A percentile compares a stretch with the other conserved stretches of the same genome.
Conservation (phyloP, 2,329 filamentous ascomycete species). For the Talaromyces rugulosus region DNA sequence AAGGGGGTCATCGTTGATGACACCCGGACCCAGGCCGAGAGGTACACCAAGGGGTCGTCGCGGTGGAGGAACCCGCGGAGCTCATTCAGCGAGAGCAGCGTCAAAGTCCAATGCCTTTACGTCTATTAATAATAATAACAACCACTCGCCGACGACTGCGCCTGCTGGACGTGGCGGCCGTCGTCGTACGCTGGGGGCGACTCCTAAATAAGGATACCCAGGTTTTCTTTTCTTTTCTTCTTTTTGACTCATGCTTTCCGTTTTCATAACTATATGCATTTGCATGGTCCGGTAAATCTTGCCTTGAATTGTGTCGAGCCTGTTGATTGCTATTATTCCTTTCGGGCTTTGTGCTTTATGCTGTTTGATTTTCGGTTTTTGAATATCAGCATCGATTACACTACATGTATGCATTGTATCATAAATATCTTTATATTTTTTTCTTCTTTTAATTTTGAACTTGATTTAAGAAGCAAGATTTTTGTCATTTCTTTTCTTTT, state of each 20-base stretch:
- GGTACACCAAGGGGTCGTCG: neutral
- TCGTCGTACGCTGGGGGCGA: neutral
- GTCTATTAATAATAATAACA: neutral
- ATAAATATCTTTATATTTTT: neutral
- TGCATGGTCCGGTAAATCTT: neutral
- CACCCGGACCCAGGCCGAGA: neutral
- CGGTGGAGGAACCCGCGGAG: neutral
- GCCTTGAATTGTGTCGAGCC: neutral
- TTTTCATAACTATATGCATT: neutral
- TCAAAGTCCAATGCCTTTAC: neutral
- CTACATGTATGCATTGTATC: constrained; percentile 3
- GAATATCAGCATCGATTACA: neutral
- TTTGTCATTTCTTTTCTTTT: neutral
- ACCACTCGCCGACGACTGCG: neutral
- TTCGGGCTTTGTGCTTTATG: neutral
- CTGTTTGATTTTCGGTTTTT: neutral
- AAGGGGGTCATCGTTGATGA: neutral
- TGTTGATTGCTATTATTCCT: neutral
- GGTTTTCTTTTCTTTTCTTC: neutral
- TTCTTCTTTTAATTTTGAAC: neutral
- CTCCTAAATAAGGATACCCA: neutral
- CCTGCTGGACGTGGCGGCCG: neutral
- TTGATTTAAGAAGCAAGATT: neutral
- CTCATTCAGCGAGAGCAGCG: neutral
- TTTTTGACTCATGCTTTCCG: neutral